Base-by-base conservation (phyloP, 1,284 basidiomycete genomes). In the Rhodotorula sp. region DNA sequence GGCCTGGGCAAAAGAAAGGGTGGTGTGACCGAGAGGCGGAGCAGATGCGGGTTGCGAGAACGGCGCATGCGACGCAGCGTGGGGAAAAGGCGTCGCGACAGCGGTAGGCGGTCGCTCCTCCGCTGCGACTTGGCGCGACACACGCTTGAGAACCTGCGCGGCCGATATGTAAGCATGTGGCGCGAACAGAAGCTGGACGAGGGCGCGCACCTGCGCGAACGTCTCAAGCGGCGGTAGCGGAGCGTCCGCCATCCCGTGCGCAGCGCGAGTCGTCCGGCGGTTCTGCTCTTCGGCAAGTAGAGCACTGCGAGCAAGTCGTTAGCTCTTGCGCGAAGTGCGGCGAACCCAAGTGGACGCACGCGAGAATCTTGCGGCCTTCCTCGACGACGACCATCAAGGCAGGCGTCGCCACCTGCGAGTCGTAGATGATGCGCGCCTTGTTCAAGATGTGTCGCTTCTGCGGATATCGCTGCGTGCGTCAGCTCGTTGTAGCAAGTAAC, bases 351-450 rank as follows among this genome's bases (percentile, higher is more conserved):
- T 0, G 30, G 1, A 57, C 68, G 44, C 8, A 68, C 72, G 54
- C 53, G 5, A 74, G 48, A 29, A 74, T 74, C 56, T 72, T 66
- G 2, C 73, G 54, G 20, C 71, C 73, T 30, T 74, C 71, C 47
- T 72, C 70, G 19, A 74, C 68, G 20, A 74, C 73, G 2, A 57
- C 71, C 15, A 59, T 59, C 30, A 74, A 59, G 4, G 73, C 73
- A 2, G 73, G 73, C 8, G 68, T 68, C 11, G 62, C 46, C 20
- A 72, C 67, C 34, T 71, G 29, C 6, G 64, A 66, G 2, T 70
- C 64, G 29, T 73, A 76, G 58, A 75, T 73, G 22, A 55, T 32
- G 3, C 66, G 59, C 1, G 74, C 71, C 36, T 72, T 70, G 29
- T 47, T 29, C 7, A 76, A 53, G 13, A 74, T 51, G 1, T 72